These are phyloP conservation scores for Pichia occidentalis DNA, from an alignment of 805 yeast species.

Conservation along the genomic window DNA sequence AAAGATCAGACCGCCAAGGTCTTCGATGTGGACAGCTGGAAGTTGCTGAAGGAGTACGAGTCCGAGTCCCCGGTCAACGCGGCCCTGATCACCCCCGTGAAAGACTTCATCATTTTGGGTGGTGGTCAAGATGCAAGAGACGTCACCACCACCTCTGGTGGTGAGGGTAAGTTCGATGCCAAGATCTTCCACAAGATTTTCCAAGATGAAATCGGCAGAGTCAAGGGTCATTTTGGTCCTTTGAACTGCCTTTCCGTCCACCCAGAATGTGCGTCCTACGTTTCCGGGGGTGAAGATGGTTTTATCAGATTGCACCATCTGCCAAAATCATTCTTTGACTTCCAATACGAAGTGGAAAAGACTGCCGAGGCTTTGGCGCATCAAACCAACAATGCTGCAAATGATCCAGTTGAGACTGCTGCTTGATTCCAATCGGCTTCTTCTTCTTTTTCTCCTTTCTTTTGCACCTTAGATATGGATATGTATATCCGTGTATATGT, in stretches of 20 bases:
- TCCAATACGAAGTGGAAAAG: conserved; percentile 85
- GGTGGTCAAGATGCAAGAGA: conserved; percentile 99
- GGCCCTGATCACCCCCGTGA: conserved; percentile 88
- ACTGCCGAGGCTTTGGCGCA: conserved; percentile 44
- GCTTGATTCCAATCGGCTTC: conserved; percentile 10
- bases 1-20: conserved; percentile 83
- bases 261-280: conserved; percentile 88
- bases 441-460: no score
- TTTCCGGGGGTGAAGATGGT: conserved; percentile 99
- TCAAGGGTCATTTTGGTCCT: conserved; percentile 99
- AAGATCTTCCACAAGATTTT: conserved; percentile 92
- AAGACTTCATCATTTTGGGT: conserved; percentile 87
- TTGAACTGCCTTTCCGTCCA: conserved; percentile 88
- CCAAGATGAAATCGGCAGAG: conserved; percentile 93
- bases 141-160: conserved; percentile 92
- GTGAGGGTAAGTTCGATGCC: conserved; percentile 95
- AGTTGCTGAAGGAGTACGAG: conserved; percentile 63
- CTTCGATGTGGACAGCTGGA: conserved; percentile 70
- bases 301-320: conserved; percentile 89
- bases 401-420: conserved; percentile 8
- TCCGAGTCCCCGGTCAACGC: conserved; percentile 94
- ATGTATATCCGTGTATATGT: background rate
- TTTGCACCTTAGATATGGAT: no score
- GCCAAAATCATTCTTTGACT: conserved; percentile 88
- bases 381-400: conserved; percentile 6